phyloP scores from a whole-genome alignment of 2,329 filamentous ascomycete genomes.

The Colletotrichum neosansevieriae region DNA sequence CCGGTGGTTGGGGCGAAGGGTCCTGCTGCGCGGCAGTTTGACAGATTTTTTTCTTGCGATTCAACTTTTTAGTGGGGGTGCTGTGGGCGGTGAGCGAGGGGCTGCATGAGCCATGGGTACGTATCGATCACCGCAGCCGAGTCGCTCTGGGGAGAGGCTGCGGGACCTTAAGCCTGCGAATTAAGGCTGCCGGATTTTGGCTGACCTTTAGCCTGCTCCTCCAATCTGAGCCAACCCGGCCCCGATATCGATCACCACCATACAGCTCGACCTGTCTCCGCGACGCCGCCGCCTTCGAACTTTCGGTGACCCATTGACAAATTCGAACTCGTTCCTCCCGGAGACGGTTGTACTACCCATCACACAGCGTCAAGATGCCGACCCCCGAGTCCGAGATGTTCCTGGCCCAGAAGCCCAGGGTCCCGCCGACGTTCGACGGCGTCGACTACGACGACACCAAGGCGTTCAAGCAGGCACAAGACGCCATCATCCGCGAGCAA shows the following conservation, averaged over 20 bases:
- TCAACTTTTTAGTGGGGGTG: slow-evolving; percentile 39
- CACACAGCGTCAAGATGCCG: slow-evolving; percentile 68
- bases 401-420: slow-evolving; percentile 85
- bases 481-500: slow-evolving; percentile 85
- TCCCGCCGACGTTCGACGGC: slow-evolving; percentile 85
- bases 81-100: slow-evolving; percentile 38
- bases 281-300: slow-evolving; percentile 5
- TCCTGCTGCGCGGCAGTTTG: slow-evolving; percentile 20
- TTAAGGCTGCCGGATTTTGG: slow-evolving; percentile 35
- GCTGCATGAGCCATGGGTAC: slow-evolving; percentile 21
- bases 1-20: slow-evolving; percentile 41
- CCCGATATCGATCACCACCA: slow-evolving; percentile 31
- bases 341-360: background rate
- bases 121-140: slow-evolving; percentile 27
- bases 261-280: slow-evolving; percentile 26
- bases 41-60: slow-evolving; percentile 39
- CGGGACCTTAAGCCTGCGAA: slow-evolving; percentile 33
- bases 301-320: slow-evolving; percentile 25
- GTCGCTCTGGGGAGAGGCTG: slow-evolving; percentile 4
- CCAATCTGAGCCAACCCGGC: slow-evolving; percentile 29
- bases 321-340: slow-evolving; percentile 3
- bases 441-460: slow-evolving; percentile 88
- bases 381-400: slow-evolving; percentile 86
- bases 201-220: slow-evolving; percentile 34
- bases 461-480: slow-evolving; percentile 84